Base-by-base conservation (phyloP, 352 stramenopile genomes). In the Globisporangium heterothallicum region DNA sequence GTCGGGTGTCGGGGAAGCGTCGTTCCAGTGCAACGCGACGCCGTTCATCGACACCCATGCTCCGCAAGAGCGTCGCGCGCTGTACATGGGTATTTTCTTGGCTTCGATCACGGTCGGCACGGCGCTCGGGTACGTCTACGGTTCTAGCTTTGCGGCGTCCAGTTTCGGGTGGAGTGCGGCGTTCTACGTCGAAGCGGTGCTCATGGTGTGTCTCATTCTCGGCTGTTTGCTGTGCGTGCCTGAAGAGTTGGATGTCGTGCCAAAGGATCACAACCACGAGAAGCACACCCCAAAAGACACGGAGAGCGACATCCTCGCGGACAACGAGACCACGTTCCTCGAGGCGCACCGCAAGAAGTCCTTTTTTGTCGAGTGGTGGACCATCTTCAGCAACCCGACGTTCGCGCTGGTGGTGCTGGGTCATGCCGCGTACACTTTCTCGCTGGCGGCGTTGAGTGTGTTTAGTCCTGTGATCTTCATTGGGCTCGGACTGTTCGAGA, bases 61-160 rank as follows among this genome's bases (percentile, higher is more conserved):
- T 3, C 81, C 83, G 1, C 63, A 72, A 4, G 41, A 72, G 0
- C 78, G 74, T 27, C 73, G 81, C 21, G 88, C 90, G 24, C 62
- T 96, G 32, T 98, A 89, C 68, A 69, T 98, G 43, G 91, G 86
- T 46, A 65, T 98, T 25, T 98, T 96, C 63, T 74, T 98, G 54
- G 90, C 83, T 16, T 94, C 86, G 5, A 92, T 98, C 49, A 96
- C 93, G 3, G 81, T 96, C 19, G 91, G 91, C 25, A 96, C 84
- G 10, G 92, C 91, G 6, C 34, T 95, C 40, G 91, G 92, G 16
- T 98, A 97, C 68, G 84, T 93, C 34, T 97, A 96, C 56, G 86
- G 84, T 38, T 86, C 84, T 18, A 52, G 75, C 19, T 71, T 95
- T 26, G 70, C 86, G 24, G 56, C 59, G 26, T 80, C 77, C 27